These are phyloP conservation scores for Ambrosia trifida DNA, from an alignment of 129 eudicot genomes.

Conservation along the genomic window DNA sequence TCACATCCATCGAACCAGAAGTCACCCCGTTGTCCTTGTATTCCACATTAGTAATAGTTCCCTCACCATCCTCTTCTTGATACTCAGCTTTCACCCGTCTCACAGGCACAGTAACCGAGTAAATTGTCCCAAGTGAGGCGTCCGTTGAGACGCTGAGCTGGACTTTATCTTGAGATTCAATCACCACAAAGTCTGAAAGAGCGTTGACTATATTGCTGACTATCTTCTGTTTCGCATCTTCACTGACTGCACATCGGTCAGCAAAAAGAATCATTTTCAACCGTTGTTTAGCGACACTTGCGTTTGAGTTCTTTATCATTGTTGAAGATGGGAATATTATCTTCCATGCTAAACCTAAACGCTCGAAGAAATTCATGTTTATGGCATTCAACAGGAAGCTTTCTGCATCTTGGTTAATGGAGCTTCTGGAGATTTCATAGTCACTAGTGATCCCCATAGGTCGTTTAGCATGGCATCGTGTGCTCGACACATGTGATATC, in stretches of 20 bases:
- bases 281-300: slow-evolving; percentile 86
- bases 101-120: slow-evolving; percentile 84
- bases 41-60: slow-evolving; percentile 60
- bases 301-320: slow-evolving; percentile 55
- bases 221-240: slow-evolving; percentile 84
- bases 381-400: slow-evolving; percentile 67
- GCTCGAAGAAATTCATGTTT: slow-evolving; percentile 79
- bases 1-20: slow-evolving; percentile 86
- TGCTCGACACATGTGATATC: slow-evolving; percentile 21
- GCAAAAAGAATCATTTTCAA: slow-evolving; percentile 86
- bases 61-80: slow-evolving; percentile 64
- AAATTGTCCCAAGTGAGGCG: slow-evolving; percentile 69
- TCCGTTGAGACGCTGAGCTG: slow-evolving; percentile 79
- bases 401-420: slow-evolving; percentile 61
- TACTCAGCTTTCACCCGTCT: slow-evolving; percentile 74
- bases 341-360: slow-evolving; percentile 83
- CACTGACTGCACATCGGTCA: slow-evolving; percentile 90
- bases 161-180: slow-evolving; percentile 87
- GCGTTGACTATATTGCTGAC: slow-evolving; percentile 71
- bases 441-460: slow-evolving; percentile 46
- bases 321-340: slow-evolving; percentile 67
- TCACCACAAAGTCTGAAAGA: slow-evolving; percentile 82
- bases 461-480: slow-evolving; percentile 52
- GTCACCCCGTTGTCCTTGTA: slow-evolving; percentile 69
- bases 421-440: slow-evolving; percentile 42